These are phyloP conservation scores for Poronia punctata DNA, from an alignment of 495 filamentous ascomycete genomes.

Conservation along the genomic window DNA sequence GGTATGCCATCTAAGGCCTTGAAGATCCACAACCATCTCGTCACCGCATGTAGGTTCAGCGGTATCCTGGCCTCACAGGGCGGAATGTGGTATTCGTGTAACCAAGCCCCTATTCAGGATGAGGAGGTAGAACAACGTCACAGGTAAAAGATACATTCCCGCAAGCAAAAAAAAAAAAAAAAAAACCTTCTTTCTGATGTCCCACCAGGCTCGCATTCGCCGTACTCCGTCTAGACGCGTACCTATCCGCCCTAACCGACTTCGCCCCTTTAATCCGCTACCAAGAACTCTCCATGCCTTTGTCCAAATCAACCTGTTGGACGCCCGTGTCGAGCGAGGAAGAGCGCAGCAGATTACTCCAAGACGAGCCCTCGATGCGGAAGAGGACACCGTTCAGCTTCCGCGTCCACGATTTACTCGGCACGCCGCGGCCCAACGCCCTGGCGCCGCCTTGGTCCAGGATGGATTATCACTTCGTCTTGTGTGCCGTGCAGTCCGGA, in stretches of 20 bases:
- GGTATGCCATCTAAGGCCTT: conserved; percentile 18
- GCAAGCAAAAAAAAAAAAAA: not conserved
- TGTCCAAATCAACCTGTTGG: conserved; percentile 14
- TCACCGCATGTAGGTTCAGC: conserved; percentile 17
- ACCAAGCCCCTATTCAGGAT: conserved; percentile 2
- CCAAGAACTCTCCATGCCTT: conserved; percentile 19
- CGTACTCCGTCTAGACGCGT: conserved; percentile 21
- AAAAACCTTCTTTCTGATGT: not conserved
- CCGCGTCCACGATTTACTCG: conserved; percentile 15
- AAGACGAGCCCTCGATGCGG: conserved; percentile 14
- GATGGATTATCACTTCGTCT: conserved; percentile 21
- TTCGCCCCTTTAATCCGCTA: conserved; percentile 20
- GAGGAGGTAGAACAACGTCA: not conserved
- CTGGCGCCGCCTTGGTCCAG: conserved; percentile 14
- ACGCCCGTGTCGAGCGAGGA: conserved; percentile 12
- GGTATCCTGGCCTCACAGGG: conserved; percentile 15
- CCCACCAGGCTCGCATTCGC: conserved; percentile 18
- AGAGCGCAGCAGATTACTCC: conserved; percentile 16
- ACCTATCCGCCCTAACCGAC: conserved; percentile 16
- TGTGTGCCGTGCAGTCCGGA: conserved; percentile 20
- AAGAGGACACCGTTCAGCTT: conserved; percentile 16
- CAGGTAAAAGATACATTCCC: not conserved
- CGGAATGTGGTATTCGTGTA: conserved; percentile 4
- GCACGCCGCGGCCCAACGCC: not conserved
- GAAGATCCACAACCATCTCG: conserved; percentile 16